Conservation (phyloP, 108 stramenopile genomes). For the Nannochloropsis salina region DNA sequence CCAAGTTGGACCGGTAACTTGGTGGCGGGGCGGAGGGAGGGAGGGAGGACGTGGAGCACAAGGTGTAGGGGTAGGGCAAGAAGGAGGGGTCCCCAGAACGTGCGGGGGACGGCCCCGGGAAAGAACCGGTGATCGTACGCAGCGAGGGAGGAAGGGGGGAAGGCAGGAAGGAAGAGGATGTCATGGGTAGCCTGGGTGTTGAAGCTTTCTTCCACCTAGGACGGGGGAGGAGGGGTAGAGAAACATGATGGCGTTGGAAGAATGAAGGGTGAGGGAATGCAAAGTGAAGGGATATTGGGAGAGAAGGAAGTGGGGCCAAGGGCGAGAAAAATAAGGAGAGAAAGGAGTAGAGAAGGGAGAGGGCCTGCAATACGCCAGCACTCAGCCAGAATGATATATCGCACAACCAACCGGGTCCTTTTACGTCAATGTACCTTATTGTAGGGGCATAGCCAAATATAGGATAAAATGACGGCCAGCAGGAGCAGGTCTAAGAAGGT, state of each 20-base stretch:
- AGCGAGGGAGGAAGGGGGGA: slow-evolving; percentile 23
- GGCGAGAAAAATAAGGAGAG: too few species aligned
- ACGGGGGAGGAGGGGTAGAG: neutral
- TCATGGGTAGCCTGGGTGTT: slow-evolving; percentile 76
- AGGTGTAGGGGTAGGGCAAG: slow-evolving; percentile 25
- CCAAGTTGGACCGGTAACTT: neutral
- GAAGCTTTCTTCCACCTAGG: slow-evolving; percentile 91
- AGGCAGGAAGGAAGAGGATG: slow-evolving; percentile 17
- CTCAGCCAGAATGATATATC: neutral
- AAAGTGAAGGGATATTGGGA: neutral
- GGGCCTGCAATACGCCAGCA: neutral
- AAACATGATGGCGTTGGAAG: neutral
- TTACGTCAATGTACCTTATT: slow-evolving; percentile 59
- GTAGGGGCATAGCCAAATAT: slow-evolving; percentile 67
- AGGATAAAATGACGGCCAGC: slow-evolving; percentile 15
- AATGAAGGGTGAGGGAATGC: neutral
- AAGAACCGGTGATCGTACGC: slow-evolving; percentile 58
- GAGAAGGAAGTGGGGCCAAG: neutral
- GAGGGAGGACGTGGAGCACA: neutral
- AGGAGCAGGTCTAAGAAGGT: slow-evolving; percentile 19
- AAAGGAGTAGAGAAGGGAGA: neutral
- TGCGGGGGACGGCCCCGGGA: slow-evolving; percentile 62
- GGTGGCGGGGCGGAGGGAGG: neutral
- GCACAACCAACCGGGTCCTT: neutral
- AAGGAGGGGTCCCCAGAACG: slow-evolving; percentile 54